phyloP scores from a whole-genome alignment of 805 yeast species.

The Yamadazyma nakazawae region DNA sequence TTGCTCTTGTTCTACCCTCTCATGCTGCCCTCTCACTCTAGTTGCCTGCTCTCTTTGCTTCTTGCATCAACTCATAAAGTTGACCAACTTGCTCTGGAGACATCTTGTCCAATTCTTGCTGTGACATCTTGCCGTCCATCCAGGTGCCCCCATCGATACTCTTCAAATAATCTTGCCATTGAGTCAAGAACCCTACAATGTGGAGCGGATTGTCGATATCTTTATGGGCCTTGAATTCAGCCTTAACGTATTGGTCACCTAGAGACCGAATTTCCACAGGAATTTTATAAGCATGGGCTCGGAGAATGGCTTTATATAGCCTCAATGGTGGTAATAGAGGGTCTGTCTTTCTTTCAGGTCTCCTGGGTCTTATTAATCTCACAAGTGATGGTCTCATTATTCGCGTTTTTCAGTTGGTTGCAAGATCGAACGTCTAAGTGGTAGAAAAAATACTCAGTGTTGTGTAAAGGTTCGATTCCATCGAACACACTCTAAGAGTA shows the following conservation, averaged over 20 bases:
- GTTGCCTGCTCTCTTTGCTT: conserved; percentile 43
- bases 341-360: conserved; percentile 36
- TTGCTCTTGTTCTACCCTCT: too few species aligned
- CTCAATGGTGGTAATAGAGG: conserved; percentile 77
- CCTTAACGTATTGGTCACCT: conserved; percentile 87
- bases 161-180: conserved; percentile 86
- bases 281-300: conserved; percentile 69
- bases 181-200: conserved; percentile 86
- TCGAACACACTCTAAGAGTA: too few species aligned
- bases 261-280: conserved; percentile 67
- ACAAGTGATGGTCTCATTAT: conserved; percentile 38
- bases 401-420: conserved; percentile 2
- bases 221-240: conserved; percentile 85
- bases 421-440: too few species aligned
- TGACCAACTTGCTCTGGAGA: conserved; percentile 88
- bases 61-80: conserved; percentile 73
- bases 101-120: conserved; percentile 72
- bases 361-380: conserved; percentile 36
- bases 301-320: conserved; percentile 72
- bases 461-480: too few species aligned
- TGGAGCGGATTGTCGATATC: conserved; percentile 84
- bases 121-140: conserved; percentile 49
- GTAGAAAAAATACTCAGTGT: too few species aligned
- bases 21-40: background rate
- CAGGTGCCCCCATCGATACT: conserved; percentile 49